Percentiles rank a stretch among this genome's conserved stretches.
These are phyloP conservation scores for Saccharomycopsis phalli DNA, from an alignment of 1,139 yeast genomes.

Conservation along the genomic window DNA sequence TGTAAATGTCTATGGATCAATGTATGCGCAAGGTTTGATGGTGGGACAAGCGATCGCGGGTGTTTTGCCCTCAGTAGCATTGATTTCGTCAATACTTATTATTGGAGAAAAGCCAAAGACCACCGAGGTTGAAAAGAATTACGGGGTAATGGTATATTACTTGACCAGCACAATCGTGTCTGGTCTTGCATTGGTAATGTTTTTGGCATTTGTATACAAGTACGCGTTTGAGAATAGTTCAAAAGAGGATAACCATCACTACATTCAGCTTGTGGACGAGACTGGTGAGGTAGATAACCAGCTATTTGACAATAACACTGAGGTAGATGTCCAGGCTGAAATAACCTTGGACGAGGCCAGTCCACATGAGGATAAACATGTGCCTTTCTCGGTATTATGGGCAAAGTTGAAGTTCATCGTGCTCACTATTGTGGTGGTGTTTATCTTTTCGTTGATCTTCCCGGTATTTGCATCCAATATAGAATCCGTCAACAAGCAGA, in stretches of 20 bases:
- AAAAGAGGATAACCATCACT: conserved; percentile 20
- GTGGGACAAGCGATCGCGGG: conserved; percentile 95
- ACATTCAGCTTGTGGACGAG: conserved; percentile 18
- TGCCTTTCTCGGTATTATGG: conserved; percentile 47
- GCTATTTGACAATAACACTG: conserved; percentile 19
- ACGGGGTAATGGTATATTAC: conserved; percentile 55
- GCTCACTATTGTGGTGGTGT: conserved; percentile 62
- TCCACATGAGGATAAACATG: conserved; percentile 24
- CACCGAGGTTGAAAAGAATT: conserved; percentile 31
- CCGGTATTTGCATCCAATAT: conserved; percentile 84
- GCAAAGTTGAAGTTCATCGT: conserved; percentile 54
- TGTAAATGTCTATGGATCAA: conserved; percentile 68
- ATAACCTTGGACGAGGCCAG: conserved; percentile 3
- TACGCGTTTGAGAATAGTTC: conserved; percentile 23
- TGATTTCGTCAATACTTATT: conserved; percentile 50
- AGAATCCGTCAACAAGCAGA: conserved; percentile 39
- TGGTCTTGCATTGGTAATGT: conserved; percentile 35
- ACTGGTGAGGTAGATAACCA: conserved; percentile 7
- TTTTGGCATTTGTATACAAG: conserved; percentile 25
- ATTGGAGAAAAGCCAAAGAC: conserved; percentile 27
- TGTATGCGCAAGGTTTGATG: conserved; percentile 81
- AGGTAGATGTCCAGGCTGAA: conserved; percentile 23
- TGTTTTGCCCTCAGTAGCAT: conserved; percentile 73
- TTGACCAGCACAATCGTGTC: conserved; percentile 62
- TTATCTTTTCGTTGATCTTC: conserved; percentile 69